These are phyloP conservation scores for Penicillium cataractarum DNA, from an alignment of 495 filamentous ascomycete genomes.

Conservation along the genomic window DNA sequence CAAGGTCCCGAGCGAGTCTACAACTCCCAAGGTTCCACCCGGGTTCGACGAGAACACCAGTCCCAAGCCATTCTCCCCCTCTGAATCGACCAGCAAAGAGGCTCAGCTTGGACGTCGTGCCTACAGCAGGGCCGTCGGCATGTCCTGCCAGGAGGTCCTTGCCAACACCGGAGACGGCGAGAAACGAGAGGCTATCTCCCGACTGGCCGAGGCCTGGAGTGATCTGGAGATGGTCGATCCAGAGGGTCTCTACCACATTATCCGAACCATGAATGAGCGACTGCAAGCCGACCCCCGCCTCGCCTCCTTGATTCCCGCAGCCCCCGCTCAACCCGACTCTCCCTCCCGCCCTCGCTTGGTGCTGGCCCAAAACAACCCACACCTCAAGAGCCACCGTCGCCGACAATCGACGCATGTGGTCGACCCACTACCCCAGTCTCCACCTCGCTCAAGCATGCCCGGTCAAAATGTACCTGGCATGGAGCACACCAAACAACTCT, in stretches of 20 bases:
- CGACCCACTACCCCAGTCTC: slow-evolving; percentile 37
- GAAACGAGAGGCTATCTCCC: slow-evolving; percentile 80
- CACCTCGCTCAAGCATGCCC: slow-evolving; percentile 45
- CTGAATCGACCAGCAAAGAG: slow-evolving; percentile 67
- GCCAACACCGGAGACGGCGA: slow-evolving; percentile 72
- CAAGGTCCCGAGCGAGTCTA: slow-evolving; percentile 50
- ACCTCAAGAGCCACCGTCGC: slow-evolving; percentile 75
- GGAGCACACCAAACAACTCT: slow-evolving; percentile 88
- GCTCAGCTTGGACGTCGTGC: slow-evolving; percentile 75
- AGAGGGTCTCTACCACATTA: slow-evolving; percentile 83
- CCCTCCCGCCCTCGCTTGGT: slow-evolving; percentile 66
- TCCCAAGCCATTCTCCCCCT: slow-evolving; percentile 37
- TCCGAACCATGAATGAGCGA: slow-evolving; percentile 69
- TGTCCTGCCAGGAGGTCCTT: slow-evolving; percentile 79
- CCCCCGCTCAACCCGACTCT: slow-evolving; percentile 42
- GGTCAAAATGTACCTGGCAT: slow-evolving; percentile 67
- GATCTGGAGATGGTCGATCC: slow-evolving; percentile 85
- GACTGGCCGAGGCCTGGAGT: slow-evolving; percentile 81
- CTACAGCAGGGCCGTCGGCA: slow-evolving; percentile 77
- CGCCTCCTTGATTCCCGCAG: slow-evolving; percentile 47
- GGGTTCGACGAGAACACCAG: slow-evolving; percentile 52
- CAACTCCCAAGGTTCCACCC: slow-evolving; percentile 33
- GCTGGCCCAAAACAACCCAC: slow-evolving; percentile 80
- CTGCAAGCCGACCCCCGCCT: slow-evolving; percentile 60
- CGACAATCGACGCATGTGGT: slow-evolving; percentile 58